Evolutionary conservation across 1,284 basidiomycete genomes (phyloP).

Genomic region (Ganoderma sinense): DNA sequence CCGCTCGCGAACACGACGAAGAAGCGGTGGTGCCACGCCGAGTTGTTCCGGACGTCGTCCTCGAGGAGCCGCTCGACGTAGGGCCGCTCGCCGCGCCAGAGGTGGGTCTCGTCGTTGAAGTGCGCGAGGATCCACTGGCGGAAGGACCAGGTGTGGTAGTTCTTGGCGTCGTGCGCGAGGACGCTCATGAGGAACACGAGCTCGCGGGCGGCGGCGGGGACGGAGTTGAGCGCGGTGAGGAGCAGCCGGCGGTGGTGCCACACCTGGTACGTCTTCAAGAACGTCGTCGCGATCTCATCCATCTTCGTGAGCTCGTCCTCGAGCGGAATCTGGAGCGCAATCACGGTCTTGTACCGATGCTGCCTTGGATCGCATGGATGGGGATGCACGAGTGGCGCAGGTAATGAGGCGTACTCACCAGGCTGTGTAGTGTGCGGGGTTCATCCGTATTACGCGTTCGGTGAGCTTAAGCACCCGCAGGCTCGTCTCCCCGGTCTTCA

Average conservation of each 20-base stretch:
- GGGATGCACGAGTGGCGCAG: background rate
- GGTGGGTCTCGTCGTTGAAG: conserved; percentile 65
- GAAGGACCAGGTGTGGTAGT: conserved; percentile 97
- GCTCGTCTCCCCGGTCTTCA: conserved; percentile 79
- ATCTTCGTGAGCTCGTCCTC: conserved; percentile 81
- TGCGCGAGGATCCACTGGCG: conserved; percentile 91
- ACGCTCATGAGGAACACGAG: conserved; percentile 81
- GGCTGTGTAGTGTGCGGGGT: conserved; percentile 94
- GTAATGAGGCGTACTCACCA: conserved; percentile 62
- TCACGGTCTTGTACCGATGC: conserved; percentile 87
- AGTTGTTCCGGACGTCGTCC: conserved; percentile 92
- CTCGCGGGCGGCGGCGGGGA: conserved; percentile 57
- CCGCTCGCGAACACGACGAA: conserved; percentile 87
- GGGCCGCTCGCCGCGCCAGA: conserved; percentile 83
- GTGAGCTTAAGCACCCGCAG: conserved; percentile 86
- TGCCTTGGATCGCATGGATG: conserved; percentile 67
- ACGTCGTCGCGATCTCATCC: conserved; percentile 83
- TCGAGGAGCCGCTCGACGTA: conserved; percentile 83
- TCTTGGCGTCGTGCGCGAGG: conserved; percentile 84
- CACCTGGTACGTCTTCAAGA: conserved; percentile 95
- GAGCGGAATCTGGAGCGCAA: conserved; percentile 72
- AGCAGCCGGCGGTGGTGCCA: conserved; percentile 96
- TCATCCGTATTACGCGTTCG: conserved; percentile 84
- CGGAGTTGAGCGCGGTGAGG: conserved; percentile 58
- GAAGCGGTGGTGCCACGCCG: conserved; percentile 98